Conservation (phyloP, 1,139 yeast species). For the Blastobotrys indianensis region DNA sequence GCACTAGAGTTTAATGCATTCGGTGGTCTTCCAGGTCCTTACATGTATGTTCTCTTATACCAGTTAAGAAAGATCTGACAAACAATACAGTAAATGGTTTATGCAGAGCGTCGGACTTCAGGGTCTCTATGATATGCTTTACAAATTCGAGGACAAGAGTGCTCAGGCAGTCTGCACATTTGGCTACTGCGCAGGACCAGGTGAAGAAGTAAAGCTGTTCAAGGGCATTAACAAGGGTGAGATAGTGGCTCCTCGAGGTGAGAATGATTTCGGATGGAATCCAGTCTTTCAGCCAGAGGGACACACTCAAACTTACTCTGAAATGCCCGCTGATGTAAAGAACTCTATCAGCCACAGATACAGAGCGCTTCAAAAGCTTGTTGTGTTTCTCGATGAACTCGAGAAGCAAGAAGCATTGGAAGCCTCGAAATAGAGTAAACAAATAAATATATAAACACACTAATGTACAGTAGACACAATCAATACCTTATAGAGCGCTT, state of each 20-base stretch:
- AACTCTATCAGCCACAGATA: slow-evolving; percentile 83
- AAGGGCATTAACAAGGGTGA: slow-evolving; percentile 80
- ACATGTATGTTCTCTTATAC: slow-evolving; percentile 9
- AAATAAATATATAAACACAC: neutral
- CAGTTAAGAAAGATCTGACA: neutral
- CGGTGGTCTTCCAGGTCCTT: slow-evolving; percentile 86
- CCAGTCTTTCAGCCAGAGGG: slow-evolving; percentile 81
- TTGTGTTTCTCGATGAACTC: slow-evolving; percentile 42
- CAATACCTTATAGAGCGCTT: slow-evolving; percentile 9
- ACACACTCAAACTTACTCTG: slow-evolving; percentile 65
- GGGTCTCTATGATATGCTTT: slow-evolving; percentile 71
- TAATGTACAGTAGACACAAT: neutral
- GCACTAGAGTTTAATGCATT: slow-evolving; percentile 79
- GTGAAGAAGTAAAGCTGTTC: slow-evolving; percentile 59
- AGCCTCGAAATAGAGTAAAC: neutral
- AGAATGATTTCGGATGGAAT: slow-evolving; percentile 90
- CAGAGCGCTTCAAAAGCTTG: slow-evolving; percentile 70
- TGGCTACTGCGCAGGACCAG: slow-evolving; percentile 86
- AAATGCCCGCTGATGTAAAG: slow-evolving; percentile 70
- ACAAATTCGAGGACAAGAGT: slow-evolving; percentile 72
- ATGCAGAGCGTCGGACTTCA: slow-evolving; percentile 62
- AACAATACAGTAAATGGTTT: slow-evolving; percentile 71
- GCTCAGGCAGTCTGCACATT: slow-evolving; percentile 91
- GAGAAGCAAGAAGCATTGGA: slow-evolving; percentile 1
- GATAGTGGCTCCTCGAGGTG: slow-evolving; percentile 74